phyloP scores from a whole-genome alignment of 352 stramenopile genomes.

The Pythium rhizo-oryzae region DNA sequence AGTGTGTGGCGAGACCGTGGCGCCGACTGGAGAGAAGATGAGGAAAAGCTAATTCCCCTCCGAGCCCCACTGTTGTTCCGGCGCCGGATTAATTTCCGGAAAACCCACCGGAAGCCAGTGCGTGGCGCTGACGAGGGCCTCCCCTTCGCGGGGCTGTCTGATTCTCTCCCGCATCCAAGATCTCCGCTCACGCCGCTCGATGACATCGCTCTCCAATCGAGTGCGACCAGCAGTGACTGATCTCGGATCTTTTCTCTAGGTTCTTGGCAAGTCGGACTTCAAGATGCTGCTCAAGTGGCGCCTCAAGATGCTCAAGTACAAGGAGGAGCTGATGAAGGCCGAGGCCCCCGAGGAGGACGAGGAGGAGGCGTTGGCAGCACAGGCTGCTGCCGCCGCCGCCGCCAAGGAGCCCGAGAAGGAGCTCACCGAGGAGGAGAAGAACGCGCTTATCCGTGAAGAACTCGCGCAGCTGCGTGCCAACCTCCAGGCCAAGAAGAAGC shows the following conservation, averaged over 20 bases:
- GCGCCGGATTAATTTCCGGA: slow-evolving; percentile 88
- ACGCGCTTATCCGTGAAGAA: slow-evolving; percentile 82
- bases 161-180: slow-evolving; percentile 37
- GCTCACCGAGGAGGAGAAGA: slow-evolving; percentile 81
- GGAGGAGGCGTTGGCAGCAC: slow-evolving; percentile 34
- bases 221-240: not conserved
- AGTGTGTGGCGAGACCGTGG: not conserved
- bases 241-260: slow-evolving; percentile 35
- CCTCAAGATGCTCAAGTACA: slow-evolving; percentile 92
- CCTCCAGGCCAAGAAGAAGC: slow-evolving; percentile 86
- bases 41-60: slow-evolving; percentile 86
- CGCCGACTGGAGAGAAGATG: slow-evolving; percentile 36
- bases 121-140: slow-evolving; percentile 57
- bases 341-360: slow-evolving; percentile 45
- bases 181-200: not conserved
- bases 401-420: slow-evolving; percentile 55
- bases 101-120: slow-evolving; percentile 91
- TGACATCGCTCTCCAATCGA: too few species aligned
- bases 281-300: slow-evolving; percentile 98
- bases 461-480: slow-evolving; percentile 77
- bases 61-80: slow-evolving; percentile 88
- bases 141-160: slow-evolving; percentile 71
- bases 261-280: slow-evolving; percentile 98
- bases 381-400: slow-evolving; percentile 23
- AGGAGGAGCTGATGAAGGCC: slow-evolving; percentile 78